Evolutionary conservation across 2,329 filamentous ascomycete species (phyloP), one percentile per base, ranked within the genome.

Genomic region (Aspergillus sp.): DNA sequence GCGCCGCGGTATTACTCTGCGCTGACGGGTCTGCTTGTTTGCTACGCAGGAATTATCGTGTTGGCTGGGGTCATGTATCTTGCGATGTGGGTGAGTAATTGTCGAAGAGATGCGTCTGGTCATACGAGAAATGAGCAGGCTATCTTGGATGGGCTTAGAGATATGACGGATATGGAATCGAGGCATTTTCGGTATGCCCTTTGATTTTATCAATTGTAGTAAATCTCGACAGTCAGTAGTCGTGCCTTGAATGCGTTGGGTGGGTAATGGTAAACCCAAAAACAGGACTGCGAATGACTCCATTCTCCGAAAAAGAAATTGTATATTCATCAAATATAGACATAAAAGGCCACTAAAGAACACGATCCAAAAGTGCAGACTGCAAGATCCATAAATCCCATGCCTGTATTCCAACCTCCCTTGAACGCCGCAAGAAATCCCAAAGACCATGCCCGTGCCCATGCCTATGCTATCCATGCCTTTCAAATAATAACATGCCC

Each of bases 1-100:
- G 62, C 61, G 5, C 72, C 72, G 1, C 60, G 71, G 4, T 74
- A 75, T 39, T 67, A 64, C 36, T 71, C 69, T 3, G 72, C 72
- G 1, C 52, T 74, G n/a, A 65, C 64, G 1, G 72, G 67, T 0
- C 52, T 74, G 12, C 61, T 71, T 12, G 59, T 65, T 29, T 73
- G 69, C 46, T 74, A 74, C 51, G 68, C 66, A 3, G 70, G 63
- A 0, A 68, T 73, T 35, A 62, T 73, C 36, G 57, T 65, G 0
- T 49, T 72, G 2, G 57, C 59, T 4, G 42, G 46, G 5, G 44
- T 61, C 3, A 50, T 51, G 1, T 65, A 65, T 41, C 43, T 48
- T 0, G 48, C 45, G 4, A 62, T 61, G 58, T 54, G 48, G 41
- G 53, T 53, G 45, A 55, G 62, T 41, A 64, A 64, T 47, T 28